Evolutionary conservation across 1,139 yeast species (phyloP).

Genomic region (Blastobotrys apis): DNA sequence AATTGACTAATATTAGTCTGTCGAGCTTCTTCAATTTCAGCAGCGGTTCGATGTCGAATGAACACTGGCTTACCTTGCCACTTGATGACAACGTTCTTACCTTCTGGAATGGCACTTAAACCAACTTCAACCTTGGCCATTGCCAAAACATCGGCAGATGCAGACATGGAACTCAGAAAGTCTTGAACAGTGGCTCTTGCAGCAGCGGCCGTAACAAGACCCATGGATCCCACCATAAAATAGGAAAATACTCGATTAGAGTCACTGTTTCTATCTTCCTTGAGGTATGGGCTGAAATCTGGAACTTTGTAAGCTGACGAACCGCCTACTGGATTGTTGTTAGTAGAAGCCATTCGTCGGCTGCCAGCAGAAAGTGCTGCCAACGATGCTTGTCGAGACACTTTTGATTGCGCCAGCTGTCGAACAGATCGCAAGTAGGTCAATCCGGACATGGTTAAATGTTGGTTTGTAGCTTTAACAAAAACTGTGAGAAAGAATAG

Average conservation of each 20-base stretch:
- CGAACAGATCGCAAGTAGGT: slow-evolving; percentile 4
- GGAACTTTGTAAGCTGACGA: slow-evolving; percentile 88
- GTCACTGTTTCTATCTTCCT: slow-evolving; percentile 61
- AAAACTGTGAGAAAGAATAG: no score
- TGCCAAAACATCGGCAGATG: slow-evolving; percentile 98
- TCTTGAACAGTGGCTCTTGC: slow-evolving; percentile 98
- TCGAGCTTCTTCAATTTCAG: slow-evolving; percentile 94
- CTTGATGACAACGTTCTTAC: slow-evolving; percentile 95
- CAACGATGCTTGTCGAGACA: slow-evolving; percentile 32
- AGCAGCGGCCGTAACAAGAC: slow-evolving; percentile 90
- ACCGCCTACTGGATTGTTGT: slow-evolving; percentile 37
- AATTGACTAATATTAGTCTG: slow-evolving; percentile 63
- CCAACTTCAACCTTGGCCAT: slow-evolving; percentile 99
- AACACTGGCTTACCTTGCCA: slow-evolving; percentile 99
- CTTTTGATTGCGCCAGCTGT: slow-evolving; percentile 34
- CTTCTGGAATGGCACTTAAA: slow-evolving; percentile 90
- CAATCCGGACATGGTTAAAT: slow-evolving; percentile 5
- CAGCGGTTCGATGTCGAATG: slow-evolving; percentile 96
- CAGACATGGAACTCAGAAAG: slow-evolving; percentile 89
- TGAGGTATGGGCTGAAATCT: slow-evolving; percentile 78
- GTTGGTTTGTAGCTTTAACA: no score
- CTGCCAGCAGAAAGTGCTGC: background rate
- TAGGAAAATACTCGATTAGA: slow-evolving; percentile 85
- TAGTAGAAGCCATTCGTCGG: slow-evolving; percentile 10
- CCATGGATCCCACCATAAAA: slow-evolving; percentile 97